Evolutionary conservation across 139 green algal species (phyloP).

Genomic region (Chloropicon primus): DNA sequence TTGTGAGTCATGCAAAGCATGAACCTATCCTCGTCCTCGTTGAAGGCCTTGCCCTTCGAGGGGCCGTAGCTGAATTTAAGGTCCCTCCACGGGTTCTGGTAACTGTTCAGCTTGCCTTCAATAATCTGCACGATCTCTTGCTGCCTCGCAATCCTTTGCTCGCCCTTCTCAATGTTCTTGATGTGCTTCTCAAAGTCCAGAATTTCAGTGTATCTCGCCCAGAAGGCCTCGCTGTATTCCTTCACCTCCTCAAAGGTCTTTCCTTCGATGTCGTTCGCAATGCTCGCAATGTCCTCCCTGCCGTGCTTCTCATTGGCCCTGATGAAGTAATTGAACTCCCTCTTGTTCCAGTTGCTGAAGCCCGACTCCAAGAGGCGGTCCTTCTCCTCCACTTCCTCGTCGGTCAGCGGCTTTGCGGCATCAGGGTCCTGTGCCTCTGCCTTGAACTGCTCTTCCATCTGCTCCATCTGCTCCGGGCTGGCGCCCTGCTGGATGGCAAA

Average conservation of each 20-base stretch:
- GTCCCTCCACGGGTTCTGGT: constrained; percentile 90
- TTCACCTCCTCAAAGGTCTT: constrained; percentile 81
- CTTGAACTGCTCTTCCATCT: constrained; percentile 45
- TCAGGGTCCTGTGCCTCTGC: constrained; percentile 28
- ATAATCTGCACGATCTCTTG: constrained; percentile 77
- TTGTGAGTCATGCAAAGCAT: constrained; percentile 91
- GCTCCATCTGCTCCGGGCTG: too few relatives aligned
- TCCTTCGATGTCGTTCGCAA: constrained; percentile 79
- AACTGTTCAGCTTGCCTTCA: constrained; percentile 75
- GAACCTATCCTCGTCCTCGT: constrained; percentile 98
- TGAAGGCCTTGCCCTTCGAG: constrained; percentile 96
- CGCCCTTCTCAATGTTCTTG: constrained; percentile 90
- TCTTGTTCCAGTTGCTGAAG: constrained; percentile 78
- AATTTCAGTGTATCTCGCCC: constrained; percentile 58
- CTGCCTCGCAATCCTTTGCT: constrained; percentile 74
- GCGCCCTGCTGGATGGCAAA: constrained; percentile 36
- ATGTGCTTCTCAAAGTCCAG: constrained; percentile 58
- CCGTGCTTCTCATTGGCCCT: constrained; percentile 81
- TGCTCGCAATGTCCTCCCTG: constrained; percentile 48
- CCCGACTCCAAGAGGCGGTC: constrained; percentile 50
- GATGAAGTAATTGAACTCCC: constrained; percentile 89
- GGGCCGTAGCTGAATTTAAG: constrained; percentile 75
- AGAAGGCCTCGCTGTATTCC: constrained; percentile 57
- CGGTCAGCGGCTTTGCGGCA: constrained; percentile 67
- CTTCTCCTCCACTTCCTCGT: constrained; percentile 64